phyloP scores from a whole-genome alignment of 805 yeast genomes.

The Metschnikowia arizonensis region DNA sequence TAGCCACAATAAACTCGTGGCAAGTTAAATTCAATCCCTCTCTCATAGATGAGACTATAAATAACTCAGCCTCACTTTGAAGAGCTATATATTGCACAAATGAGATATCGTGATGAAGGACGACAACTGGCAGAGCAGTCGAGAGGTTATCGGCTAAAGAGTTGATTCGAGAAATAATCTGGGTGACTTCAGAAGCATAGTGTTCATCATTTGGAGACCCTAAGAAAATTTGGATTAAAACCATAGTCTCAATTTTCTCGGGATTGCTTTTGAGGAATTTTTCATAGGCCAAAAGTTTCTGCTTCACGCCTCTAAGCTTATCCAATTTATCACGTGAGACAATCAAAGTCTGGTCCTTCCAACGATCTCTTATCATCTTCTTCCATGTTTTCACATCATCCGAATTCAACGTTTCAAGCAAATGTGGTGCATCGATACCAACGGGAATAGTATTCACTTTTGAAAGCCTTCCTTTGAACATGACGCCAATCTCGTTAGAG shows the following conservation, averaged over 20 bases:
- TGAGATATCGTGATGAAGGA: slow-evolving; percentile 82
- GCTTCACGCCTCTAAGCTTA: slow-evolving; percentile 80
- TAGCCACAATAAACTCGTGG: slow-evolving; percentile 84
- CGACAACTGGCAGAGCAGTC: slow-evolving; percentile 73
- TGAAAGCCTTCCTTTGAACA: slow-evolving; percentile 55
- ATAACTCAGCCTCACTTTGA: slow-evolving; percentile 78
- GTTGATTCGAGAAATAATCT: slow-evolving; percentile 82
- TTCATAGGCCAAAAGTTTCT: slow-evolving; percentile 84
- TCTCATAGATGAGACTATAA: slow-evolving; percentile 85
- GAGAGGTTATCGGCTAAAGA: slow-evolving; percentile 70
- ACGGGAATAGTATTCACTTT: slow-evolving; percentile 61
- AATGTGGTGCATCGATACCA: slow-evolving; percentile 68
- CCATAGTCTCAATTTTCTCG: slow-evolving; percentile 59
- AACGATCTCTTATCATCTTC: slow-evolving; percentile 65
- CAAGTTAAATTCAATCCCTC: slow-evolving; percentile 97
- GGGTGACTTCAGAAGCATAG: slow-evolving; percentile 67
- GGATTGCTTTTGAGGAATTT: slow-evolving; percentile 70
- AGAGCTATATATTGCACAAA: slow-evolving; percentile 88
- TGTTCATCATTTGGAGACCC: slow-evolving; percentile 54
- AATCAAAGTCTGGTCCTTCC: slow-evolving; percentile 67
- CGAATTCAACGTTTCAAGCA: slow-evolving; percentile 44
- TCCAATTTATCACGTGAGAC: slow-evolving; percentile 89
- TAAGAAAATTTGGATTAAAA: slow-evolving; percentile 77
- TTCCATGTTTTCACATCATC: slow-evolving; percentile 64
- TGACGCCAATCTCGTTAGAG: slow-evolving; percentile 58